Evolutionary conservation across 495 filamentous ascomycete genomes (phyloP), one percentile per base, ranked within the genome.

Genomic region (Penicillium pulvis): DNA sequence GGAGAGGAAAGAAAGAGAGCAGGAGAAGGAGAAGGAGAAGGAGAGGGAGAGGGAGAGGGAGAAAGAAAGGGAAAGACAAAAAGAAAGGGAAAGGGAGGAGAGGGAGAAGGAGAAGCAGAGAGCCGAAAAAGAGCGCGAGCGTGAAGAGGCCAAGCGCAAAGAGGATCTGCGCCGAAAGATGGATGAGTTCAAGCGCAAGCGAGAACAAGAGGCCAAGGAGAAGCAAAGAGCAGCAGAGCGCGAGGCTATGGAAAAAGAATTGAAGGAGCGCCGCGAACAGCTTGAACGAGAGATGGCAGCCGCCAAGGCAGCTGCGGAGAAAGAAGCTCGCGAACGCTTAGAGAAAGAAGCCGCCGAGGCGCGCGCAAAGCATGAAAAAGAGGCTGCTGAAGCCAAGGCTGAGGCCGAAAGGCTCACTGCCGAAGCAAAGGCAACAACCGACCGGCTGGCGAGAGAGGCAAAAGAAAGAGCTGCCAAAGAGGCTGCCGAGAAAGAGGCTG

Each of bases 141-240:
- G 84, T 53, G 88, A 92, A 67, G 90, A 93, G 60, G 85, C 86
- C 53, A 73, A 70, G 63, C 75, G 68, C 44, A 80, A 76, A 66
- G 71, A 75, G 56, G 75, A 80, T 36, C 64, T 78, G 23, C 69
- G 85, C 6, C 81, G 84, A 7, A 86, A 84, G 61, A 84, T 83
- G 65, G 86, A 90, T 46, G 87, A 87, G 35, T 85, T 81, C 54
- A 88, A 86, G 62, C 67, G 67, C 59, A 67, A 70, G 48, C 64
- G 67, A 31, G 73, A 78, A 47, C 75, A 72, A 48, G 73, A 78
- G 59, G 75, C 73, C 42, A 74, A 74, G 33, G 77, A 81, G 54
- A 76, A 74, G 51, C 66, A 77, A 52, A 70, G 75, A 56, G 73
- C 76, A 58, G 70, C 74, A 0, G 78, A 83, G 57, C 73, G 75